Evolutionary conservation across 768 basidiomycete genomes (phyloP).

Genomic region (Suillus americanus): DNA sequence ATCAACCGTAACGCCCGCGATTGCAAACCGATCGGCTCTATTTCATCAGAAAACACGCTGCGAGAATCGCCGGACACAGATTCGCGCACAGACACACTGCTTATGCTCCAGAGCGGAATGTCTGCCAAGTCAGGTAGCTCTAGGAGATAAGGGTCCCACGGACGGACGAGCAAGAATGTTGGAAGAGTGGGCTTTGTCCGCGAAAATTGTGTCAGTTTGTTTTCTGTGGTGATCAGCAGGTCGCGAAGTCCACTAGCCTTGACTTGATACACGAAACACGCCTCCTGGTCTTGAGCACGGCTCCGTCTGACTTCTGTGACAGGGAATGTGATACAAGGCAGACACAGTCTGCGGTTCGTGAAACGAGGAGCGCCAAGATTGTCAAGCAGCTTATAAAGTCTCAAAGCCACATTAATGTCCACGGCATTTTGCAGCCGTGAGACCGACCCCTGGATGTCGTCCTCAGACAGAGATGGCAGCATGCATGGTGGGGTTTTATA

Average conservation of each 20-base stretch:
- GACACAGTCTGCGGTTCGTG: background rate
- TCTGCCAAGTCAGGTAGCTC: background rate
- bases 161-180: background rate
- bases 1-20: constrained; percentile 2
- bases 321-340: background rate
- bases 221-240: background rate
- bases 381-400: background rate
- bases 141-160: background rate
- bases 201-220: background rate
- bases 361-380: background rate
- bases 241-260: background rate
- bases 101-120: background rate
- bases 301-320: background rate
- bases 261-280: background rate
- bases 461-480: background rate
- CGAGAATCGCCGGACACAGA: background rate
- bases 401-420: background rate
- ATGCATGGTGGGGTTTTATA: background rate
- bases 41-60: background rate
- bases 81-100: background rate
- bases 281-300: background rate
- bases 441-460: background rate
- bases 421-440: background rate
- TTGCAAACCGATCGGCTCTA: background rate
- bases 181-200: background rate